Conservation (phyloP, 2,329 filamentous ascomycete genomes). For the Colletotrichum tofieldiae region DNA sequence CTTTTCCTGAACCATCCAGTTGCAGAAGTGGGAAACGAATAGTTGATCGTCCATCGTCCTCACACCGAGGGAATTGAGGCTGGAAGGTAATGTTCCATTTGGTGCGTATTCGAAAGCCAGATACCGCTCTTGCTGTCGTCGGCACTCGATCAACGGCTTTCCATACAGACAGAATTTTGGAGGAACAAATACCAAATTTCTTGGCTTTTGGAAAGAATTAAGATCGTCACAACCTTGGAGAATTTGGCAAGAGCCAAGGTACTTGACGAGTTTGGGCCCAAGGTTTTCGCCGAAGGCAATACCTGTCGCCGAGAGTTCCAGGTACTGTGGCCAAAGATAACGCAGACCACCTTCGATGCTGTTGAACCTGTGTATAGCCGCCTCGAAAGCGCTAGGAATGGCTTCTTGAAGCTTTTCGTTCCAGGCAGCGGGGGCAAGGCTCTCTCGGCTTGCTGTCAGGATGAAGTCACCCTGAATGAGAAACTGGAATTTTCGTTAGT, state of each 20-base stretch:
- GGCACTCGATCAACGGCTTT: constrained; percentile 11
- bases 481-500: constrained; percentile 45
- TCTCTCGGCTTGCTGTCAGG: constrained; percentile 46
- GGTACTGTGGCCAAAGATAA: constrained; percentile 14
- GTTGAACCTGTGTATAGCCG: constrained; percentile 27
- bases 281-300: not conserved
- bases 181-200: constrained; percentile 1
- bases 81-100: not conserved
- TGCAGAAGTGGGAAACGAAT: not conserved
- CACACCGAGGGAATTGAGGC: not conserved
- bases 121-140: not conserved
- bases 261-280: not conserved
- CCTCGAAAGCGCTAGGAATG: constrained; percentile 20
- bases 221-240: not conserved
- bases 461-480: constrained; percentile 50
- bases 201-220: not conserved
- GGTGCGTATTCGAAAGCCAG: constrained; percentile 26
- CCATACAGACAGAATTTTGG: constrained; percentile 10
- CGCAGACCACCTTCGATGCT: not conserved
- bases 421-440: constrained; percentile 40
- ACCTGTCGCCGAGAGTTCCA: not conserved
- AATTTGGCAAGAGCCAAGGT: not conserved
- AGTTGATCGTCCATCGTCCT: not conserved
- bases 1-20: not conserved
- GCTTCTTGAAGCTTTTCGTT: constrained; percentile 38